Percentiles rank a stretch among this genome's conserved stretches.
Conservation (phyloP, 1,284 basidiomycete genomes). For the Irpex rosettiformis region DNA sequence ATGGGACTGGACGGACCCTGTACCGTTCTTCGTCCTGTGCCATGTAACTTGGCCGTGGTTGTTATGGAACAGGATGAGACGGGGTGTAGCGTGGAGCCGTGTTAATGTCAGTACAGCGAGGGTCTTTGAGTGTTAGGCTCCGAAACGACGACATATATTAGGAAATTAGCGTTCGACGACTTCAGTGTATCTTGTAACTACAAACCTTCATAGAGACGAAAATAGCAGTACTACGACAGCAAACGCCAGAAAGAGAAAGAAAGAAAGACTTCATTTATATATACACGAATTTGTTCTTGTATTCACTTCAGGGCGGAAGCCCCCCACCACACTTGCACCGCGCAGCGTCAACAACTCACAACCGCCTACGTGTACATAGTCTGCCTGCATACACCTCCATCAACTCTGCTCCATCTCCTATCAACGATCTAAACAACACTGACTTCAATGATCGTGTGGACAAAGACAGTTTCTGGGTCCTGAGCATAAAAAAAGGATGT, state of each 20-base stretch:
- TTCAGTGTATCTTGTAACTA: no score
- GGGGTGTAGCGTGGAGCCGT: constrained; percentile 16
- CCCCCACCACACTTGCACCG: not conserved
- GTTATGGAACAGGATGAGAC: constrained; percentile 11
- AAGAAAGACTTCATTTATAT: constrained; percentile 6
- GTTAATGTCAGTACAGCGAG: constrained; percentile 19
- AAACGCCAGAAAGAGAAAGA: not conserved
- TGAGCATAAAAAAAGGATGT: not conserved
- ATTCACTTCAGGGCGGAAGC: constrained; percentile 8
- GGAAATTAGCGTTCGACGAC: not conserved
- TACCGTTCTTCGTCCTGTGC: constrained; percentile 17
- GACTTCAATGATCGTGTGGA: no score
- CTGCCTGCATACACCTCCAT: not conserved
- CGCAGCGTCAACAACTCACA: not conserved
- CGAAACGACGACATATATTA: not conserved
- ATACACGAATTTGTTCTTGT: constrained; percentile 9
- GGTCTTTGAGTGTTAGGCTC: constrained; percentile 14
- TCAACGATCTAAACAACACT: not conserved
- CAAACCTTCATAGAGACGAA: not conserved
- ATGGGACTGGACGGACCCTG: constrained; percentile 17
- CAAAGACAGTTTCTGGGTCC: not conserved
- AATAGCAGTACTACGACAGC: not conserved
- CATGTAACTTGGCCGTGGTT: constrained; percentile 18
- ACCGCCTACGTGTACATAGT: not conserved
- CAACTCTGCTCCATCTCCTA: not conserved